These are phyloP conservation scores for Beauveria sp. DNA, from an alignment of 2,329 filamentous ascomycete genomes.

Conservation along the genomic window DNA sequence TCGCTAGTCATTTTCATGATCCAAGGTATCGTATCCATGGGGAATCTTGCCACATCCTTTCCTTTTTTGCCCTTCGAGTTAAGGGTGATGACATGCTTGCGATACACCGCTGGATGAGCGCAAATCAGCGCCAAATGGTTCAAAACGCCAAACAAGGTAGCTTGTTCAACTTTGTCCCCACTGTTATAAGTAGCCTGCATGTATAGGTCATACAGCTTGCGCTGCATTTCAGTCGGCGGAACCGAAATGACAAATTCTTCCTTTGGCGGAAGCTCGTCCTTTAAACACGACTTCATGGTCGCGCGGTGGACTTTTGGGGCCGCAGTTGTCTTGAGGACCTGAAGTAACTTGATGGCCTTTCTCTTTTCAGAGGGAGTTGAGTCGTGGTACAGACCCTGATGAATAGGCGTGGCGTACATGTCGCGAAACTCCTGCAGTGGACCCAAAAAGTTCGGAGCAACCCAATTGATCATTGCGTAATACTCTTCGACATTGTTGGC, in stretches of 20 bases:
- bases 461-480: constrained; percentile 81
- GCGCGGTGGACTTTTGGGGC: constrained; percentile 71
- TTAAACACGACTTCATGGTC: constrained; percentile 57
- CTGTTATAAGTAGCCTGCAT: constrained; percentile 19
- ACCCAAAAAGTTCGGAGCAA: constrained; percentile 72
- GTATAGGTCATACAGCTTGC: constrained; percentile 49
- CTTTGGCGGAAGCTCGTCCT: constrained; percentile 63
- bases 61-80: constrained; percentile 9
- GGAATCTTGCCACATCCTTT: constrained; percentile 16
- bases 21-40: constrained; percentile 19
- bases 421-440: constrained; percentile 57
- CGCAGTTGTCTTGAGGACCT: constrained; percentile 63
- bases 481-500: constrained; percentile 81
- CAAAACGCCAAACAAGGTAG: constrained; percentile 27
- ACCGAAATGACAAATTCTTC: constrained; percentile 75
- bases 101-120: constrained; percentile 44
- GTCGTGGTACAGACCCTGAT: constrained; percentile 60
- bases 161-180: constrained; percentile 8
- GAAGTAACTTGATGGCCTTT: constrained; percentile 56
- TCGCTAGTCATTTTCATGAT: constrained; percentile 29
- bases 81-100: constrained; percentile 22
- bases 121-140: constrained; percentile 39
- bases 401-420: constrained; percentile 67
- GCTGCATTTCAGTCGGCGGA: constrained; percentile 59
- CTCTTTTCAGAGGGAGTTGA: constrained; percentile 50